Evolutionary conservation across 352 stramenopile genomes (phyloP).

Genomic region (Globisporangium okanoganense): DNA sequence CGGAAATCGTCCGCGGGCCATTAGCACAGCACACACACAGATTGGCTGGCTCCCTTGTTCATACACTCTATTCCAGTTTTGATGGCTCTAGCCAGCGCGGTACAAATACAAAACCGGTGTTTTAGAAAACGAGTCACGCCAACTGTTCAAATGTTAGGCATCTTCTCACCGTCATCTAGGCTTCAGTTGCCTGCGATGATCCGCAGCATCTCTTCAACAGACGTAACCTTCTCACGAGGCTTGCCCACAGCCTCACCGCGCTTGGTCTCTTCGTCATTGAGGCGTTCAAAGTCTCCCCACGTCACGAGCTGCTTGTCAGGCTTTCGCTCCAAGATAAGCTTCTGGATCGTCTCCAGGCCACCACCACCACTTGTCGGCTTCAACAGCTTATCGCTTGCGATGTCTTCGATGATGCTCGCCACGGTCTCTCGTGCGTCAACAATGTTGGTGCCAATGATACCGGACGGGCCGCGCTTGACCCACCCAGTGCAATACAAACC

Average conservation of each 20-base stretch:
- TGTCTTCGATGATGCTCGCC: conserved; percentile 88
- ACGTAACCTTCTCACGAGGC: conserved; percentile 81
- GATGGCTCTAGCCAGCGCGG: neutral
- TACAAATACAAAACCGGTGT: conserved; percentile 2
- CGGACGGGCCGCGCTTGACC: conserved; percentile 96
- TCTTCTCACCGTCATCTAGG: neutral
- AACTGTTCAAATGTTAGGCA: neutral
- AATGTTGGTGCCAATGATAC: conserved; percentile 99
- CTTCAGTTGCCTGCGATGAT: conserved; percentile 17
- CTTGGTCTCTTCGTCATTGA: conserved; percentile 58
- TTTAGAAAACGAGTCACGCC: neutral
- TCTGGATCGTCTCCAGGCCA: conserved; percentile 34
- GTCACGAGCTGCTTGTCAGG: conserved; percentile 65
- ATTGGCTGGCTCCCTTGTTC: neutral
- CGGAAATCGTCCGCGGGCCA: conserved; percentile 12
- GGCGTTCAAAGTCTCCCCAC: conserved; percentile 60
- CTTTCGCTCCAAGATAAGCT: conserved; percentile 38
- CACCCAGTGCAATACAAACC: conserved; percentile 96
- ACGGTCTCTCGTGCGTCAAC: conserved; percentile 96
- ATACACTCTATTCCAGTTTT: conserved; percentile 7
- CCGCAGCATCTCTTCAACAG: conserved; percentile 67
- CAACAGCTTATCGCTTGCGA: conserved; percentile 45
- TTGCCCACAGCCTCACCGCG: conserved; percentile 60
- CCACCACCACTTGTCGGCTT: conserved; percentile 20
- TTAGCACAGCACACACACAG: neutral